Conservation (phyloP, 768 basidiomycete genomes). For the Auricularia heimuer region DNA sequence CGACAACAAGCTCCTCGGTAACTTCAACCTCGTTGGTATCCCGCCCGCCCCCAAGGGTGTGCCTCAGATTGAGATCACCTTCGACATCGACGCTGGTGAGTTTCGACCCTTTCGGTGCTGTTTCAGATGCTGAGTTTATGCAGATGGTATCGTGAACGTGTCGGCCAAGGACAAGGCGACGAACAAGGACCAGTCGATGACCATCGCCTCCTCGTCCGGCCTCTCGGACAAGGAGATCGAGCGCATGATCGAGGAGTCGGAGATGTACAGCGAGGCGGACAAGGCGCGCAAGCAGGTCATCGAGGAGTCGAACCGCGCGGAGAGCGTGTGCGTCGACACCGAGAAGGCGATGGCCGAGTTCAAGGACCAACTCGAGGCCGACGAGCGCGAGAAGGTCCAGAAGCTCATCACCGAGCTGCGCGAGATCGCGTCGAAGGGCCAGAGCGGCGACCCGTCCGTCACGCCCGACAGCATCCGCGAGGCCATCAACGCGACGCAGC, state of each 20-base stretch:
- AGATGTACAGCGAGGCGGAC: constrained; percentile 88
- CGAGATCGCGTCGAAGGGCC: constrained; percentile 82
- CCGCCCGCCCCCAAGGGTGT: constrained; percentile 79
- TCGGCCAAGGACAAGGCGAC: constrained; percentile 93
- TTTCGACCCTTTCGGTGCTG: neutral
- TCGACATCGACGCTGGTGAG: constrained; percentile 93
- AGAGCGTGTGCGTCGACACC: constrained; percentile 87
- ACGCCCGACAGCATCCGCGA: constrained; percentile 83
- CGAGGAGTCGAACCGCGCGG: constrained; percentile 94
- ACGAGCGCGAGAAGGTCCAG: constrained; percentile 90
- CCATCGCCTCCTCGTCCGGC: constrained; percentile 95
- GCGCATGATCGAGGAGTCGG: constrained; percentile 91
- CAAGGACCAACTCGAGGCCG: constrained; percentile 88
- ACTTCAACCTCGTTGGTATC: constrained; percentile 98
- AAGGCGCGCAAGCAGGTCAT: constrained; percentile 80
- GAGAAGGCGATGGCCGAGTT: constrained; percentile 98
- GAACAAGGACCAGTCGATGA: constrained; percentile 87
- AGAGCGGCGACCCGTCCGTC: constrained; percentile 70
- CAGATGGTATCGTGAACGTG: constrained; percentile 95
- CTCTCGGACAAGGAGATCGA: constrained; percentile 95
- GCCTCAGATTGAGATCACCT: constrained; percentile 80
- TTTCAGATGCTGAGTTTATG: constrained; percentile 7
- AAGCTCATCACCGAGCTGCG: constrained; percentile 81
- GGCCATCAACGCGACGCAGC: constrained; percentile 89
- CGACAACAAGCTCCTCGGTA: constrained; percentile 97